Base-by-base conservation (phyloP, 75 land plant species). In the Pinus tabuliformis region DNA sequence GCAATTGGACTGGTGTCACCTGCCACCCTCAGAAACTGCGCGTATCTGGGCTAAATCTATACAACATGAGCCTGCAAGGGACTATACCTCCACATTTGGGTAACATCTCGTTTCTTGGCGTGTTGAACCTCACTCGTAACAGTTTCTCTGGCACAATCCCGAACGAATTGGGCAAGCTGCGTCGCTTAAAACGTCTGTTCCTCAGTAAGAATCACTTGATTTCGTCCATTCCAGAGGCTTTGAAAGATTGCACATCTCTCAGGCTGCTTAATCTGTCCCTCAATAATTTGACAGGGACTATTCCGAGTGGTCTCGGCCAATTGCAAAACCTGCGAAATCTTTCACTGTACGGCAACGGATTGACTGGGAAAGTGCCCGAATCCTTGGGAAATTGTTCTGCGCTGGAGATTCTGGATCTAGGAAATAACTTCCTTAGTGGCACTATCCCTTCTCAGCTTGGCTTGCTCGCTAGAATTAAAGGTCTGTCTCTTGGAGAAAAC, bases 171-270 rank as follows among this genome's bases (percentile, higher is more conserved):
- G 30, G 30, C 30, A 30, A 30, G 30, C 1, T 30, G 30, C 30
- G 30, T 61, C 60, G 77, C 17, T 70, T 92, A 75, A 71, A 33
- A 77, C 58, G 6, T 54, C 74, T 92, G 21, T 30, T 30, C 30
- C 30, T 30, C 1, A 30, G 1, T 30, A 0, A 30, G 30, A 30
- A 30, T 30, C 0, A 71, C 52, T 80, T 91, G n/a, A 33, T 64
- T 16, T 94, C 92, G 1, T 66, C 52, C 20, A 83, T 94, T 26
- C 94, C 97, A 12, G 77, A 81, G 4, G 90, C 84, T 63, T 76
- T 93, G 59, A 85, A 77, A 39, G 18, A 68, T 12, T 86, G 88
- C 74, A 76, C 62, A 30, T 72, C 79, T 37, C 80, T 90, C 8
- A 56, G 30, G 58, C 78, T 77, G 77, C 89, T 90, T 18, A 82